Conservation (phyloP, 495 filamentous ascomycete species). For the Xylaria cubensis region DNA sequence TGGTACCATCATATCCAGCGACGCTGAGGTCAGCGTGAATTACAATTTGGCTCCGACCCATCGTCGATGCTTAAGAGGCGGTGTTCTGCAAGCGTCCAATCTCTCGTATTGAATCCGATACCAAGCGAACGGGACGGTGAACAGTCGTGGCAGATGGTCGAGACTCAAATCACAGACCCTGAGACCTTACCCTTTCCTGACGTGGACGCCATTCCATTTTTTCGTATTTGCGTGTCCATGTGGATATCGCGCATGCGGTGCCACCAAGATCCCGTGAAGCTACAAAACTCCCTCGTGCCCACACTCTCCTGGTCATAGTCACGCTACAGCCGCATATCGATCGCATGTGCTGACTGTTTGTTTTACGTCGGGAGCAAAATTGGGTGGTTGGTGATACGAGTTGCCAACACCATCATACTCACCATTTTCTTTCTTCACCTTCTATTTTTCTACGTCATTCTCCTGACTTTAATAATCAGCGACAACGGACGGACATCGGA, state of each 20-base stretch:
- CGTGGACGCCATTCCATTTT: conserved; percentile 38
- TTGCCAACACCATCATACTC: conserved; percentile 1
- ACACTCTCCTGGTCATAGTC: conserved; percentile 32
- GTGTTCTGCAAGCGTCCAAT: conserved; percentile 8
- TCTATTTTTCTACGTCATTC: conserved; percentile 11
- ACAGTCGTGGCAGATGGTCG: conserved; percentile 22
- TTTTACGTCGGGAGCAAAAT: conserved; percentile 14
- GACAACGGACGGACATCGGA: conserved; percentile 9
- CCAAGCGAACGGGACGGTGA: neutral
- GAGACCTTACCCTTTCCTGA: conserved; percentile 42
- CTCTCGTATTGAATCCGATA: conserved; percentile 23
- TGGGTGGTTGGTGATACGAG: conserved; percentile 27
- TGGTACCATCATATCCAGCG: neutral
- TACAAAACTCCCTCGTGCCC: conserved; percentile 42
- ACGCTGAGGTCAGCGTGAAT: conserved; percentile 23
- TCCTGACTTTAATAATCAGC: conserved; percentile 14
- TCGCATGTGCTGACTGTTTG: conserved; percentile 16
- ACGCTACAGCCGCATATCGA: neutral
- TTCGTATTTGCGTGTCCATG: conserved; percentile 45
- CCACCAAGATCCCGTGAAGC: conserved; percentile 35
- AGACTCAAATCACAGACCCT: conserved; percentile 37
- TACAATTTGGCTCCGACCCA: neutral
- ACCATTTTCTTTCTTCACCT: neutral
- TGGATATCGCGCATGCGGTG: conserved; percentile 28
- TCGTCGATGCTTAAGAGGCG: conserved; percentile 7